Percentiles rank a stretch among this genome's conserved stretches.
These are phyloP conservation scores for Hanseniaspora uvarum DNA, from an alignment of 1,139 yeast genomes.

Conservation along the genomic window DNA sequence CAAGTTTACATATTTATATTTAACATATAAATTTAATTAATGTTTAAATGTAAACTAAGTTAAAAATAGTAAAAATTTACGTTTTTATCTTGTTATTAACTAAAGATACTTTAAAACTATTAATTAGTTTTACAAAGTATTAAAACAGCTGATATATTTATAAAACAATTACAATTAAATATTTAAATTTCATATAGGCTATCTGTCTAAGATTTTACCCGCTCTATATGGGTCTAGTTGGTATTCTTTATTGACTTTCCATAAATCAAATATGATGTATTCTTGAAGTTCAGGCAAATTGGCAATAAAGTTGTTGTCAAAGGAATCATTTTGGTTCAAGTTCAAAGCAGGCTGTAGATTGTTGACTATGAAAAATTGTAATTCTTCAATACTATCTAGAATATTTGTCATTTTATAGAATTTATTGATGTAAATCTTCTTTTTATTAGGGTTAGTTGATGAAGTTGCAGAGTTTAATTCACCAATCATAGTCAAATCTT, in stretches of 20 bases:
- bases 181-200: slow-evolving; percentile 32
- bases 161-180: not conserved
- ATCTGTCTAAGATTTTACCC: slow-evolving; percentile 48
- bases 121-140: not conserved
- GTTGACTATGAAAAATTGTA: slow-evolving; percentile 47
- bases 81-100: too few species aligned
- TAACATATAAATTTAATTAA: too few species aligned
- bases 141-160: not conserved
- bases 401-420: slow-evolving; percentile 63
- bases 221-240: slow-evolving; percentile 55
- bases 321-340: slow-evolving; percentile 22
- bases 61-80: too few species aligned
- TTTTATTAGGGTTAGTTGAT: slow-evolving; percentile 38
- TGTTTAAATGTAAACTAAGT: too few species aligned
- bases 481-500: slow-evolving; percentile 75
- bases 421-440: slow-evolving; percentile 65
- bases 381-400: slow-evolving; percentile 65
- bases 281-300: slow-evolving; percentile 41
- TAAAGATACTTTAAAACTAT: too few species aligned
- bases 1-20: too few species aligned
- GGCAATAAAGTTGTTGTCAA: slow-evolving; percentile 26
- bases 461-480: slow-evolving; percentile 75
- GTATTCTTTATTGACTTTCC: slow-evolving; percentile 58
- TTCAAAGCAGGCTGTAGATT: slow-evolving; percentile 37
- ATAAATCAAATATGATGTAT: slow-evolving; percentile 52